Evolutionary conservation across 1,284 basidiomycete species (phyloP), one percentile per base, ranked within the genome.

Genomic region (Malassezia vespertilionis): DNA sequence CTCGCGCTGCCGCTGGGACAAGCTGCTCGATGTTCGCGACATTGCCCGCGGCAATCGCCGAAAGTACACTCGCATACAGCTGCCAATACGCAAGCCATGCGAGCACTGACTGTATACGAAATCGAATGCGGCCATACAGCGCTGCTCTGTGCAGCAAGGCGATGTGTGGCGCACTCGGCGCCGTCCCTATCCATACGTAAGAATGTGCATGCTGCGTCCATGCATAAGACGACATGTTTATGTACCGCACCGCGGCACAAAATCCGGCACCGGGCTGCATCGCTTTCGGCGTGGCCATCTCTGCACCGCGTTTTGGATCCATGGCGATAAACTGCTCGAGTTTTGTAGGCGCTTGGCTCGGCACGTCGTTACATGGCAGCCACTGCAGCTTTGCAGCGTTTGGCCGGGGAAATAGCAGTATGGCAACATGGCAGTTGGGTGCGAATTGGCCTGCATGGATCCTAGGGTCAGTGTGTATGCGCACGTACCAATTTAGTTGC

Each of bases 281-380:
- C 33, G 15, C 44, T 26, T 3, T 1, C 14, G 17, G 32, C 36
- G 21, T 27, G n/a, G n/a, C n/a, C 27, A 45, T 20, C 15, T 37
- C 44, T 18, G 27, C 12, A 12, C 40, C 22, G n/a, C 47, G 42
- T 15, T 21, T 30, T 11, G 41, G 35, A 17, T 50, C 41, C 40
- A 50, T 43, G 10, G 41, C 40, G 6, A 50, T 10, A 5, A 50
- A 42, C 24, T 40, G 36, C 35, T 50, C 47, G 12, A 50, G 35
- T 7, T 38, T 30, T 12, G 34, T 34, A 14, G 15, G 20, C 14
- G 42, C n/a, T n/a, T n/a, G n/a, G n/a, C n/a, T n/a, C n/a, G n/a
- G n/a, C n/a, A n/a, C n/a, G n/a, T n/a, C n/a, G n/a, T n/a, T n/a
- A n/a, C n/a, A n/a, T n/a, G n/a, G n/a, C n/a, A 34, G 22, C 22